Percentiles rank a stretch among this genome's conserved stretches.
Conservation (phyloP, 768 basidiomycete species). For the Auriscalpium microsporum region DNA sequence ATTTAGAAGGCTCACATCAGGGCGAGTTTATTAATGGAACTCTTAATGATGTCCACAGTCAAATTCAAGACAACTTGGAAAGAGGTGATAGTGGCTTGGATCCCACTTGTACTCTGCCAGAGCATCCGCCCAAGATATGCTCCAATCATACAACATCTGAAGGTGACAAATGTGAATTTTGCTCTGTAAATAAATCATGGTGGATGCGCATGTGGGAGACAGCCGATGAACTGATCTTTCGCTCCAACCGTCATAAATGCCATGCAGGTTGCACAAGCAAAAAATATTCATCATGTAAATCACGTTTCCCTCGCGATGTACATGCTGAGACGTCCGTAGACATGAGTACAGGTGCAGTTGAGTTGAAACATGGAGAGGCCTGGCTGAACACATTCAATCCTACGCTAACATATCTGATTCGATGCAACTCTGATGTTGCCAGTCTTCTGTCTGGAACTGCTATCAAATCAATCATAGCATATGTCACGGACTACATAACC, state of each 20-base stretch:
- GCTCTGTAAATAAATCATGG: neutral
- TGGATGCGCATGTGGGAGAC: neutral
- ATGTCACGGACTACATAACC: constrained; percentile 38
- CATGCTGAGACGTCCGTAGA: constrained; percentile 22
- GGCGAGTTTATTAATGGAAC: constrained; percentile 4
- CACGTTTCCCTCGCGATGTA: constrained; percentile 27
- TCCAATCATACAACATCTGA: no score
- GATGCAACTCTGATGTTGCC: constrained; percentile 33
- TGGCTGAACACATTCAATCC: constrained; percentile 30
- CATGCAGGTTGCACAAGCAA: constrained; percentile 23
- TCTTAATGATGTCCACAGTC: neutral
- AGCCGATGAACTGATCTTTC: constrained; percentile 5
- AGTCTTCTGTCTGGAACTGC: constrained; percentile 14
- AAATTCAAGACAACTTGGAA: neutral
- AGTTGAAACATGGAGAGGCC: constrained; percentile 23
- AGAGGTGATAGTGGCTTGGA: no score
- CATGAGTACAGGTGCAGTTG: constrained; percentile 19
- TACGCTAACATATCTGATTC: constrained; percentile 24
- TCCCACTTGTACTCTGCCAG: no score
- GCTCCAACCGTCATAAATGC: constrained; percentile 3
- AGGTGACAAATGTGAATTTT: no score
- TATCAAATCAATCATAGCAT: no score
- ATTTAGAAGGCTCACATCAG: constrained; percentile 10
- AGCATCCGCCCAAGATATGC: no score
- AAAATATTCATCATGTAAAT: constrained; percentile 24